Base-by-base conservation (phyloP, 257 asterid species). In the Ehretia macrophylla region DNA sequence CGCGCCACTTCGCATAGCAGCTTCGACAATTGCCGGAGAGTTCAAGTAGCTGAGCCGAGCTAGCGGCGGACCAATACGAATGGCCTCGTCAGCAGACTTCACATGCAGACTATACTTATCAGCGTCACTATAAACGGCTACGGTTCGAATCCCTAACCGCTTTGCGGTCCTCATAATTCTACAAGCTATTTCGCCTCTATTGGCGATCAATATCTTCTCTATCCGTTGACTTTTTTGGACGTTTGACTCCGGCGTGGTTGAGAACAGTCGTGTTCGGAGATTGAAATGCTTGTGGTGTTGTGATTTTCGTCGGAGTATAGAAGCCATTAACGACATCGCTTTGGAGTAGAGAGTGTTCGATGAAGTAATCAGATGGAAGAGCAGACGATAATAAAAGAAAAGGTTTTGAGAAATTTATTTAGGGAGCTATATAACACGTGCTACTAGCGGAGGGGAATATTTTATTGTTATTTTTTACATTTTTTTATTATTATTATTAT, bases 181-280 rank as follows among this genome's bases (percentile, higher is more conserved):
- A 80, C 98, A 92, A 16, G 98, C 97, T 44, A 92, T 92, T 81
- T 92, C 98, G 56, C 98, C 98, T 72, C 98, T 71, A 55, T 93
- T 93, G 0, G 97, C 99, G 38, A 93, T 81, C 17, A 93, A 51
- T 46, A 93, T 81, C 83, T 92, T 92, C 78, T 86, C 93, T 5
- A 88, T 92, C 56, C 77, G 63, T 18, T 62, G 71, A 64, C 49
- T 71, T 0, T 62, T 42, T 5, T 44, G 68, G 62, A 47, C 37
- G 14, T 55, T 55, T 9, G 54, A 55, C 35, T 47, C 74, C 40
- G 83, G 72, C 50, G 84, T 52, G 0, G 94, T 68, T 9, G 99
- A 84, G 75, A 84, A 75, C 3, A 58, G 58, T 42, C 80, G 68
- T 17, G 20, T 47, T 18, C 60, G 75, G n/a, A 52, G n/a, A 57